Evolutionary conservation across 352 stramenopile genomes (phyloP), one percentile per base, ranked within the genome.

Genomic region (Phytopythium mirpurense): DNA sequence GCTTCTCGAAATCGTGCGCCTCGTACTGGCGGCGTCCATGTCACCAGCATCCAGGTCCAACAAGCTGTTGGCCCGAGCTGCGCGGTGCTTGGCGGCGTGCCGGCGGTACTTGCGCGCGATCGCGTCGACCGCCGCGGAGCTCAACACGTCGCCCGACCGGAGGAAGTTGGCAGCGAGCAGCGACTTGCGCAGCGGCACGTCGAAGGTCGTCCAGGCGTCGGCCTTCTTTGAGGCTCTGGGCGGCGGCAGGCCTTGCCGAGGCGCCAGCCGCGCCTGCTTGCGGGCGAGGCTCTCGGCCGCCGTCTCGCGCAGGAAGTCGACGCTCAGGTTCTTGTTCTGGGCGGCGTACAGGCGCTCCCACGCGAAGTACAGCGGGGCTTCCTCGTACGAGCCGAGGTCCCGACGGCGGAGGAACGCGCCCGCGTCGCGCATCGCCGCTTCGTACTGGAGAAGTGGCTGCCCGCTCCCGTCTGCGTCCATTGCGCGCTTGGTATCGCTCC

Each of bases 311-410:
- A 79, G 35, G 12, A 78, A 82, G 40, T 84, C 67, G 3, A 71
- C 63, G 43, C 67, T 82, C 6, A 79, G 45, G 19, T 75, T 81
- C 19, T 62, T 53, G 31, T 82, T 81, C 1, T 65, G 65, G 5
- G 70, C 51, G 18, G 71, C 56, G 18, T 82, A 84, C 26, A 84
- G 51, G 14, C 73, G 60, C 16, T 82, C 54, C 73, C 73, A 84
- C 1, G 73, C 73, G 27, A 82, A 84, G 49, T 82, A 84, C 18
- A 84, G 51, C 18, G 73, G 73, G 10, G 68, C 51, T 16, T 84
- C 73, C 7, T 84, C 70, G 16, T 82, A 57, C 7, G 73, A 84
- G 10, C 51, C 63, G 24, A 84, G 26, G 23, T 82, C 73, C 2
- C 72, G 69, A 19, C 64, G 69, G 8, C 64, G 63, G 16, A 82